Evolutionary conservation across 192 early-diverging fungal species (phyloP), one percentile per base, ranked within the genome.

Genomic region (Coemansia sp.): DNA sequence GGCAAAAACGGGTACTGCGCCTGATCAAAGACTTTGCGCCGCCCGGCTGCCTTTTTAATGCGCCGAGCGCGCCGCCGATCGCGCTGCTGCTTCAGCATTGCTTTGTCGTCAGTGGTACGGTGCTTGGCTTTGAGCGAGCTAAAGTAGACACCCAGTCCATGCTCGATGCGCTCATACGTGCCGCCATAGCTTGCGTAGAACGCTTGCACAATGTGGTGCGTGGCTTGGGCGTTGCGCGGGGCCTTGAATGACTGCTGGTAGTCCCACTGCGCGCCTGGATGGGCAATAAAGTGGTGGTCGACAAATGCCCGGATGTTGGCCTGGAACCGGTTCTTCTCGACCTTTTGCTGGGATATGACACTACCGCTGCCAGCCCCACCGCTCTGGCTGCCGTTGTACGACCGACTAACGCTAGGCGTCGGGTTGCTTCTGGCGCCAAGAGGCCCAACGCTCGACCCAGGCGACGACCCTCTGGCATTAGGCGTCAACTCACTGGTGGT

Each of bases 241-340:
- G 81, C 76, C 61, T 83, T 83, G 68, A 83, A 83, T 6, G 81
- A 83, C 73, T 83, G 81, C 70, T 83, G 75, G 60, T 83, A 83
- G 70, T 83, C 81, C 81, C 81, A 83, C 39, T 57, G 75, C 41
- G 73, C 44, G 49, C 72, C 72, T 9, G 46, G 31, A 31, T 52
- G 46, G 15, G 31, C 55, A 46, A 64, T 72, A 69, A 83, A 83
- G 55, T 78, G 68, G 64, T 83, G 72, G 62, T 83, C 81, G 22
- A 83, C 81, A 70, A 78, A 83, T 1, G 81, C 66, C 39, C 81
- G 81, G 27, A 83, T 78, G 64, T 78, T 83, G 41, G 81, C 81
- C 65, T 83, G 81, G 33, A 83, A 83, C 13, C 81, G 75, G 44
- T 83, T 83, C 34, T 83, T 83, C 36, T 83, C 81, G 24, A 78